A percentile compares a stretch with the other conserved stretches of the same genome.
phyloP scores from a whole-genome alignment of 1,284 basidiomycete genomes.

The Schizophyllum amplum region DNA sequence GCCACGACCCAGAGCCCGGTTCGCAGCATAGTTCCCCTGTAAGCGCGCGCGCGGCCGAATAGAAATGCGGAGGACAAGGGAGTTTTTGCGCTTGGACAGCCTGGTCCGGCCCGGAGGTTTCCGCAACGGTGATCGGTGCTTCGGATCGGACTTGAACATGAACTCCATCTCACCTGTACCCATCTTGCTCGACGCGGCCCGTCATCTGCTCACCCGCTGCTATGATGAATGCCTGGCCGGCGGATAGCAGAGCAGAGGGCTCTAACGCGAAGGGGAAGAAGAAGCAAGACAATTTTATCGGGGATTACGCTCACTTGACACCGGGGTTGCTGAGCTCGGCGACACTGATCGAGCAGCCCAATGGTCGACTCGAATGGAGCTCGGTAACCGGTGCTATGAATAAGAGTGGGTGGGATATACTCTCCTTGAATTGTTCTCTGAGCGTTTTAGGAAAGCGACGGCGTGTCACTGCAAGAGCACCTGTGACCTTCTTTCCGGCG shows the following conservation, averaged over 20 bases:
- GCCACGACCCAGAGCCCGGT: not conserved
- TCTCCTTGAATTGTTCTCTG: not conserved
- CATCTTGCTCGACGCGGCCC: not conserved
- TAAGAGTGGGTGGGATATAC: conserved; percentile 13
- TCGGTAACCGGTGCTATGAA: conserved; percentile 16
- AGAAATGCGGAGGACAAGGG: not conserved
- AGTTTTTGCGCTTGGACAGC: not conserved
- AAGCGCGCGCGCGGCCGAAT: not conserved
- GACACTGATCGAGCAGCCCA: conserved; percentile 33
- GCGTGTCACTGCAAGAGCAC: conserved; percentile 20
- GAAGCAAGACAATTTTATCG: conserved; percentile 19
- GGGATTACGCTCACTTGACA: conserved; percentile 42
- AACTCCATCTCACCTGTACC: not conserved
- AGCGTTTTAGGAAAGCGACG: conserved; percentile 7
- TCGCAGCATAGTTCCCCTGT: not conserved
- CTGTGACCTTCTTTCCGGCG: conserved; percentile 44
- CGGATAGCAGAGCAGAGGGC: conserved; percentile 28
- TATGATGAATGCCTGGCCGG: conserved; percentile 71
- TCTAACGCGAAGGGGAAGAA: conserved; percentile 9
- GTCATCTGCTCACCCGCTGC: too few relatives aligned
- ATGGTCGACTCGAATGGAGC: conserved; percentile 46
- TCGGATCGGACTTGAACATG: not conserved
- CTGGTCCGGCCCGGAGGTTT: not conserved
- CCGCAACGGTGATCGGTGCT: not conserved
- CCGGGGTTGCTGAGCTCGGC: conserved; percentile 46